A percentile compares a stretch with the other conserved stretches of the same genome.
Evolutionary conservation across 345 rosid species (phyloP).

Genomic region (Citrus hindsii): DNA sequence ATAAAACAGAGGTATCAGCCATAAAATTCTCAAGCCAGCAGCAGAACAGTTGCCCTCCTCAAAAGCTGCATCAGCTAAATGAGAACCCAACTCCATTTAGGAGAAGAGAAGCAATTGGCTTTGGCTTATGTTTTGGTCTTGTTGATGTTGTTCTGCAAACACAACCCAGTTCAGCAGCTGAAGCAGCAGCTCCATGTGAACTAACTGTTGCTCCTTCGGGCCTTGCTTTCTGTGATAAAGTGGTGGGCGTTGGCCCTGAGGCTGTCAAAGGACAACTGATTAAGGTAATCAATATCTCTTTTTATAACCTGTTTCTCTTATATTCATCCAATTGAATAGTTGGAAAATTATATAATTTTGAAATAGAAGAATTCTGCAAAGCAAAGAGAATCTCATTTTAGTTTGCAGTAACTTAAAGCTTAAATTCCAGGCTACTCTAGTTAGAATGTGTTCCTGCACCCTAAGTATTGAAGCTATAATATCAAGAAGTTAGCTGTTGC

Average conservation of each 20-base stretch:
- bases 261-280: slow-evolving; percentile 80
- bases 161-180: slow-evolving; percentile 35
- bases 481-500: background rate
- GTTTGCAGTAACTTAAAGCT: background rate
- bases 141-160: slow-evolving; percentile 30
- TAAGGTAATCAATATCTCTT: slow-evolving; percentile 39
- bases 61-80: slow-evolving; percentile 10
- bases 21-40: slow-evolving; percentile 16
- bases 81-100: slow-evolving; percentile 21
- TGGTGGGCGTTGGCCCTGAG: slow-evolving; percentile 72
- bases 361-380: background rate
- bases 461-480: background rate
- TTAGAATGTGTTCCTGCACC: background rate
- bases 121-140: slow-evolving; percentile 32
- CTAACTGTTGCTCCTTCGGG: slow-evolving; percentile 79
- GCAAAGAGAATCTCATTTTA: background rate
- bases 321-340: background rate
- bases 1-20: slow-evolving; percentile 11
- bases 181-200: slow-evolving; percentile 43
- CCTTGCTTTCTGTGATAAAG: slow-evolving; percentile 78
- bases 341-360: background rate
- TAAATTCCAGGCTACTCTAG: background rate
- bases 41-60: slow-evolving; percentile 1
- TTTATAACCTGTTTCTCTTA: background rate
- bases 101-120: slow-evolving; percentile 66